Evolutionary conservation across 768 basidiomycete genomes (phyloP), one percentile per base, ranked within the genome.

Genomic region (Termitomyces sp.): DNA sequence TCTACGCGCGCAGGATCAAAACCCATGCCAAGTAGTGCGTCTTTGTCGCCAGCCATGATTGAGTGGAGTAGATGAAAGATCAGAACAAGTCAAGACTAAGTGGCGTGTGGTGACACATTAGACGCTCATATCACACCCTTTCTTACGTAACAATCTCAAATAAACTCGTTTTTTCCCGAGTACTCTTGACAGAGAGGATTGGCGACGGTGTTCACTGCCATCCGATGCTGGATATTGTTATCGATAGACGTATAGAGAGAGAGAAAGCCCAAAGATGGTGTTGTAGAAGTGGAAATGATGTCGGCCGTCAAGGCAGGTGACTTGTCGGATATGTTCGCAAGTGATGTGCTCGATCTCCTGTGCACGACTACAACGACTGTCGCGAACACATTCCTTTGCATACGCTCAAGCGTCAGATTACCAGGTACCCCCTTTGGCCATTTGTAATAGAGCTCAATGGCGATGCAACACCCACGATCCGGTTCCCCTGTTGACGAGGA

Each of bases 1-100:
- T 94, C 92, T 44, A 96, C 85, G 58, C 95, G 83, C 16, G 84
- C 82, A 23, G 81, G 67, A 59, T 95, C 90, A 63, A 97, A 97
- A 12, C 95, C 95, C 91, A 96, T 95, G 21, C 81, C 76, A 11
- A 93, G 65, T 34, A 98, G 77, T 14, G 84, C 83, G 16, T 92
- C 89, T 73, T 82, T 84, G 71, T 92, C 90, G 62, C 78, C 75
- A 53, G 78, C 75, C 80, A 82, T 81, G 14, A 14, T 59, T 45
- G 44, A 47, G 23, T 19, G 56, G 44, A 17, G 9, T 32, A 31
- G n/a, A 37, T 37, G 38, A 32, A 31, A 47, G 43, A 34, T 9
- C 17, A 41, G 32, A 21, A 14, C n/a, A n/a, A n/a, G n/a, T n/a
- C n/a, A n/a, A n/a, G n/a, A n/a, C n/a, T 32, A n/a, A 35, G 42